phyloP scores from a whole-genome alignment of 2,329 filamentous ascomycete species.

The Verticillium isaacii region DNA sequence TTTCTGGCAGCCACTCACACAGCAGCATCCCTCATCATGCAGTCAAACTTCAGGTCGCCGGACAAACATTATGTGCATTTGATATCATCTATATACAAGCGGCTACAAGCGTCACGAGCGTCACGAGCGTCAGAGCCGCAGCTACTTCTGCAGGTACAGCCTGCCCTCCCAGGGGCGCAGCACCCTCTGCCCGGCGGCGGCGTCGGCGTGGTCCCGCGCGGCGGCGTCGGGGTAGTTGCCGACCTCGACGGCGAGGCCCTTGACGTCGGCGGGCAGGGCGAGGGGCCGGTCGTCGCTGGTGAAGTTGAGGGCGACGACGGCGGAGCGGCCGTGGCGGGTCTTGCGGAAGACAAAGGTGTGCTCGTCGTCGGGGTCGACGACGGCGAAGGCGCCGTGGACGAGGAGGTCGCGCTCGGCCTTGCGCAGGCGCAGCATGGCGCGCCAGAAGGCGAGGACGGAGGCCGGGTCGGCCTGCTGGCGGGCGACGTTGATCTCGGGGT shows the following conservation, averaged over 20 bases:
- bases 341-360: constrained; percentile 41
- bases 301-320: constrained; percentile 32
- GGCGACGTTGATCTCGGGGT: constrained; percentile 49
- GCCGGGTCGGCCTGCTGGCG: constrained; percentile 35
- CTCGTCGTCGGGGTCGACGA: constrained; percentile 42
- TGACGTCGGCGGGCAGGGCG: constrained; percentile 8
- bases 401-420: constrained; percentile 54
- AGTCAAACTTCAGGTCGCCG: no score
- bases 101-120: no score
- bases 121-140: background rate
- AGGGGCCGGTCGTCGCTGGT: constrained; percentile 25
- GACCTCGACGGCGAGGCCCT: constrained; percentile 16
- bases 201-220: constrained; percentile 4
- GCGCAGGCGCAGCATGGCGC: constrained; percentile 45
- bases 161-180: constrained; percentile 29
- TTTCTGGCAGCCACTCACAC: no score
- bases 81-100: constrained; percentile 8
- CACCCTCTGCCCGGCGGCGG: background rate
- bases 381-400: constrained; percentile 54
- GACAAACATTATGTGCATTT: background rate
- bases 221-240: constrained; percentile 24
- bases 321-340: constrained; percentile 19
- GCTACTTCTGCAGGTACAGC: constrained; percentile 20
- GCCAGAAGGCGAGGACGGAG: constrained; percentile 59
- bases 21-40: no score